Conservation (phyloP, 331 rosid species). For the Acacia concinna region DNA sequence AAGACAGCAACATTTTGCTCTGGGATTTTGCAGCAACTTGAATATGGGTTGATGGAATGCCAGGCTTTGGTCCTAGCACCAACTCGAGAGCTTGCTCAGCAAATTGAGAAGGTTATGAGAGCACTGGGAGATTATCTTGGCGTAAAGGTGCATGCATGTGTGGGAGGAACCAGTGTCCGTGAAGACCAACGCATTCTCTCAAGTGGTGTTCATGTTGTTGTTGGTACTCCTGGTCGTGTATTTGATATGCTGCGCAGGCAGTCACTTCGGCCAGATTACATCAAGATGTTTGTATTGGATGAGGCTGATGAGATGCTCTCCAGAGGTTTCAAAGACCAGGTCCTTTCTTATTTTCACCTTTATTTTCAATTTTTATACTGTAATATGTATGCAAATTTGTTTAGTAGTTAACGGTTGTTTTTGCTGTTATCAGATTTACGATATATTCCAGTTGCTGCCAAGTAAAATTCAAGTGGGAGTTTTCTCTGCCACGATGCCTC, state of each 20-base stretch:
- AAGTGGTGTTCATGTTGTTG: constrained; percentile 80
- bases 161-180: constrained; percentile 77
- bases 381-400: not conserved
- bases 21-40: constrained; percentile 78
- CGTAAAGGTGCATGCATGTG: constrained; percentile 86
- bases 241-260: constrained; percentile 82
- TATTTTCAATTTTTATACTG: not conserved
- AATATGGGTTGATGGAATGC: constrained; percentile 62
- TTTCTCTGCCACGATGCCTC: constrained; percentile 68
- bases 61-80: constrained; percentile 84
- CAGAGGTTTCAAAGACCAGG: constrained; percentile 88
- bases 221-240: constrained; percentile 83
- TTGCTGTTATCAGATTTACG: constrained; percentile 48
- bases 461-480: constrained; percentile 61
- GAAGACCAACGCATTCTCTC: constrained; percentile 80
- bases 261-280: constrained; percentile 69
- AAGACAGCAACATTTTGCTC: constrained; percentile 88
- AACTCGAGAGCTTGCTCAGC: constrained; percentile 84
- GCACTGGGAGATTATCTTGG: constrained; percentile 88
- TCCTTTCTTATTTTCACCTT: constrained; percentile 8
- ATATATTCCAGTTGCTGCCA: constrained; percentile 66
- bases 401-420: not conserved
- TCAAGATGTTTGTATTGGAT: constrained; percentile 83
- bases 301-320: constrained; percentile 95
- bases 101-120: constrained; percentile 88